Evolutionary conservation across 2,329 filamentous ascomycete genomes (phyloP), one percentile per base, ranked within the genome.

Genomic region (Claviceps pusilla): DNA sequence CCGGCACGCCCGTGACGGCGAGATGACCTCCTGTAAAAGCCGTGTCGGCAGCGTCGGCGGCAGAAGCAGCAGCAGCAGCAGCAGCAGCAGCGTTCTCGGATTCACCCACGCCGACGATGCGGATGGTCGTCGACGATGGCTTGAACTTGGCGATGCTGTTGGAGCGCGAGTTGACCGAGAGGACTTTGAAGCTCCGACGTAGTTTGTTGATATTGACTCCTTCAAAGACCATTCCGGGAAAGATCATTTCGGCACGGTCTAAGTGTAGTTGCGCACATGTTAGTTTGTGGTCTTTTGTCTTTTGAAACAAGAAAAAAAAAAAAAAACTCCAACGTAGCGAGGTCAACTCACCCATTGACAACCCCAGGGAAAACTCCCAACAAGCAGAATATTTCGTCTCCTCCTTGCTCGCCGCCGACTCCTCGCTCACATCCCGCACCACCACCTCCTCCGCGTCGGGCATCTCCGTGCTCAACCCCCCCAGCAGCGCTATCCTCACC

Each of bases 171-270:
- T 82, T 76, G 52, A 94, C 81, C 4, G 76, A 71, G 7, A 68
- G 57, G 41, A 80, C 67, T 19, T 74, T 74, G 63, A 89, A 89
- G 11, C 56, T 60, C 11, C 66, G 64, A 5, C 66, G 63, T 1
- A 64, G 46, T 54, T 65, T 68, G 57, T 61, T 63, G 35, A 63
- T 58, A 24, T 49, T 59, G 29, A 83, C 63, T 24, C 82, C 76
- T 33, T 89, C 86, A 58, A 95, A 80, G 0, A 77, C 72, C 71
- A 89, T 80, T 4, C 86, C 86, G 3, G 82, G 76, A 39, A 84
- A 79, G 19, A 94, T 71, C 46, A 83, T 75, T 56, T 89, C 87
- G 37, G 85, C 79, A 54, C 79, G 73, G 42, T 72, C 80, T 83
- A 58, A 4, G 1, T 6, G 1, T 19, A 24, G 24, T 24, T 24